A percentile compares a stretch with the other conserved stretches of the same genome.
These are phyloP conservation scores for Acacia melanoxylon DNA, from an alignment of 306 rosid genomes.

Conservation along the genomic window DNA sequence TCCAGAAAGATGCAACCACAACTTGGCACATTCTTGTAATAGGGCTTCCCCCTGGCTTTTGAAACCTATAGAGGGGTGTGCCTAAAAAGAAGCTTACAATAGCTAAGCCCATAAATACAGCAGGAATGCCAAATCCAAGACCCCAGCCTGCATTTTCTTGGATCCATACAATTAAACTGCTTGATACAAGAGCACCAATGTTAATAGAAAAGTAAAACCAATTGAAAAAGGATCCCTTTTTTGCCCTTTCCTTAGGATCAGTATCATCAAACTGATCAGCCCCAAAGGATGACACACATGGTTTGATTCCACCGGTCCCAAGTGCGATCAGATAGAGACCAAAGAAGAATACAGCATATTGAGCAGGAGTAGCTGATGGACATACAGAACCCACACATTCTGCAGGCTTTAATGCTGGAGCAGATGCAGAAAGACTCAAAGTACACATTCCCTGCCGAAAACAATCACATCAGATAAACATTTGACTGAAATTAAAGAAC, in stretches of 20 bases:
- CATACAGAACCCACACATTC: constrained; percentile 69
- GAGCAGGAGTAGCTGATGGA: constrained; percentile 83
- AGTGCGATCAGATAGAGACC: constrained; percentile 97
- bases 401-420: constrained; percentile 69
- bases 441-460: constrained; percentile 91
- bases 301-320: constrained; percentile 97
- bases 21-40: constrained; percentile 95
- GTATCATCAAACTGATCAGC: constrained; percentile 99
- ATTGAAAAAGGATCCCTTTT: constrained; percentile 95
- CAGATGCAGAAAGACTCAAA: constrained; percentile 87
- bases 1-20: constrained; percentile 77
- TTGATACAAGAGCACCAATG: constrained; percentile 86
- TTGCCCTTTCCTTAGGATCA: constrained; percentile 75
- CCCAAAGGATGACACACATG: constrained; percentile 93
- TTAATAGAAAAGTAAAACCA: constrained; percentile 96
- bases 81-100: constrained; percentile 84
- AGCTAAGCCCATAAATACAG: constrained; percentile 81
- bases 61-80: constrained; percentile 87
- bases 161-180: constrained; percentile 79
- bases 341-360: constrained; percentile 80
- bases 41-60: constrained; percentile 97
- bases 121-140: constrained; percentile 96
- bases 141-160: constrained; percentile 99
- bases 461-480: constrained; percentile 21
- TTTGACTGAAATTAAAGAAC: background rate